Percentiles rank a stretch among this genome's conserved stretches.
These are phyloP conservation scores for Candida qinlingensis DNA, from an alignment of 805 yeast species.

Conservation along the genomic window DNA sequence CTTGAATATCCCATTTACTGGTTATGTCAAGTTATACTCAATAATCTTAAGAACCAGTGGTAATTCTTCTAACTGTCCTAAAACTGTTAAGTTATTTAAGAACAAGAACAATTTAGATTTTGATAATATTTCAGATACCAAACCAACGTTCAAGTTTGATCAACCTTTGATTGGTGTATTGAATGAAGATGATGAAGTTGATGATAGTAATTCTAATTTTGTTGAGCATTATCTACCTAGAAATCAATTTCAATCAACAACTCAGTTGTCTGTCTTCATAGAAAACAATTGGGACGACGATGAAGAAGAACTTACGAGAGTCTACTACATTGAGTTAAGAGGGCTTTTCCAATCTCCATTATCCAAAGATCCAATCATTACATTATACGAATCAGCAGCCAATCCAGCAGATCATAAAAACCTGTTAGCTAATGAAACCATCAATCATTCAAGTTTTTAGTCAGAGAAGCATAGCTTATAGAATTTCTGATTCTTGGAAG, in stretches of 20 bases:
- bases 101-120: slow-evolving; percentile 71
- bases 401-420: slow-evolving; percentile 83
- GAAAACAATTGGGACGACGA: slow-evolving; percentile 61
- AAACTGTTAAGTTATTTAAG: slow-evolving; percentile 63
- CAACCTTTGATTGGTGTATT: slow-evolving; percentile 65
- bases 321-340: slow-evolving; percentile 72
- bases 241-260: slow-evolving; percentile 63
- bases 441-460: slow-evolving; percentile 15
- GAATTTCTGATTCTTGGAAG: slow-evolving; percentile 9
- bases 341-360: slow-evolving; percentile 58
- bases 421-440: slow-evolving; percentile 15
- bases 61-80: slow-evolving; percentile 57
- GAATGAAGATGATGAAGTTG: slow-evolving; percentile 32
- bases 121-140: slow-evolving; percentile 44
- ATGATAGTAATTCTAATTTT: slow-evolving; percentile 41
- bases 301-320: slow-evolving; percentile 49
- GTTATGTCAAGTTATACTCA: slow-evolving; percentile 68
- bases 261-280: slow-evolving; percentile 61
- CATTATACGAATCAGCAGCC: slow-evolving; percentile 86
- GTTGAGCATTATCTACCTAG: slow-evolving; percentile 83
- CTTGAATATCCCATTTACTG: slow-evolving; percentile 74
- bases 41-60: slow-evolving; percentile 63
- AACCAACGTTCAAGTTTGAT: slow-evolving; percentile 45
- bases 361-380: slow-evolving; percentile 61
- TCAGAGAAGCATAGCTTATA: slow-evolving; percentile 11